Evolutionary conservation across 257 asterid species (phyloP).

Genomic region (Solanum lycopersicoides): DNA sequence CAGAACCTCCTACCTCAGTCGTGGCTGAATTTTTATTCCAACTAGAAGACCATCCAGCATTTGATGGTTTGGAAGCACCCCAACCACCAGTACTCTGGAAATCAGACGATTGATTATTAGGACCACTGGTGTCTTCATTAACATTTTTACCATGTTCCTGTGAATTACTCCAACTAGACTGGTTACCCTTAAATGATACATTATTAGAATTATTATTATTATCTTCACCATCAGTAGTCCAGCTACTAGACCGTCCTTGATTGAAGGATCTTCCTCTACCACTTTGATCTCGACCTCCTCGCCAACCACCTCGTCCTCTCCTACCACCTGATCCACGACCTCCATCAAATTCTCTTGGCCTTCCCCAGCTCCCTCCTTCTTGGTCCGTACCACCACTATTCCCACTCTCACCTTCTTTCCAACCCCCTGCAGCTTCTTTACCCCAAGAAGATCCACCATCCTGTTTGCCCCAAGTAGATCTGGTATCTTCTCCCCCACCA

Average conservation of each 20-base stretch:
- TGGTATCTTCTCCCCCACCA: conserved; percentile 1
- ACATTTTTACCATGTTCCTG: conserved; percentile 5
- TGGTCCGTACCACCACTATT: conserved; percentile 3
- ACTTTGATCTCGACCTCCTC: conserved; percentile 34
- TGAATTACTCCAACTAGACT: conserved; percentile 1
- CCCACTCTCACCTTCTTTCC: not conserved
- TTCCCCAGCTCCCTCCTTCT: conserved; percentile 28
- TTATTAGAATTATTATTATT: conserved; percentile 7
- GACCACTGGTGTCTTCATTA: not conserved
- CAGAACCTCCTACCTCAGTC: conserved; percentile 17
- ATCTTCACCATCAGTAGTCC: conserved; percentile 23
- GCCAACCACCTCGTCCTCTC: conserved; percentile 40
- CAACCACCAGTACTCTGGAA: conserved; percentile 22
- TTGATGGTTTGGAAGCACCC: conserved; percentile 14
- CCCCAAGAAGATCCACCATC: conserved; percentile 22
- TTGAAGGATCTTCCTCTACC: conserved; percentile 50
- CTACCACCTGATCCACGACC: conserved; percentile 52
- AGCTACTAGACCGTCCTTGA: conserved; percentile 26
- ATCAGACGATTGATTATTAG: conserved; percentile 4
- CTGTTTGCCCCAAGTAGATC: not conserved
- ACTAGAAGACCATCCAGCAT: conserved; percentile 17
- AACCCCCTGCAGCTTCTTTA: conserved; percentile 17
- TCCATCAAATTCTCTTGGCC: conserved; percentile 24
- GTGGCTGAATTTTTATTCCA: conserved; percentile 28
- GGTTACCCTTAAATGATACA: not conserved